These are phyloP conservation scores for Hypoxylon sp. DNA, from an alignment of 2,329 filamentous ascomycete species.

Conservation along the genomic window DNA sequence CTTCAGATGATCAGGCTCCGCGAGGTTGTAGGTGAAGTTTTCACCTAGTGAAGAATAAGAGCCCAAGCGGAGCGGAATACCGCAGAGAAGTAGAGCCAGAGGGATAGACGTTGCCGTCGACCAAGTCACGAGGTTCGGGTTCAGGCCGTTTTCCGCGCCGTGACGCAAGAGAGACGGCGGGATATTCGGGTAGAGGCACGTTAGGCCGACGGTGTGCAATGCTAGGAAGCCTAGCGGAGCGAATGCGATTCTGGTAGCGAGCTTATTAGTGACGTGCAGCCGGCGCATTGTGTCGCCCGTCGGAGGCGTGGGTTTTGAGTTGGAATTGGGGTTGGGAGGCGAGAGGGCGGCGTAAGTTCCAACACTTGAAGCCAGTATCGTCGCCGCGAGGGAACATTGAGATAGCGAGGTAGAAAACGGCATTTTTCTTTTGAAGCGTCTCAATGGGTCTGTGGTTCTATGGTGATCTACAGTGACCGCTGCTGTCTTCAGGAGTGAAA, in stretches of 20 bases:
- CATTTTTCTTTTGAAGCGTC: constrained; percentile 3
- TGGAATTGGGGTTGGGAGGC: constrained; percentile 55
- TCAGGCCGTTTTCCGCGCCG: constrained; percentile 54
- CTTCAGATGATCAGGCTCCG: constrained; percentile 61
- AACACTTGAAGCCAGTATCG: constrained; percentile 49
- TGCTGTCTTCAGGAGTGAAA: neutral
- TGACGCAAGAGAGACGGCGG: constrained; percentile 50
- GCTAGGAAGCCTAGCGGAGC: constrained; percentile 49
- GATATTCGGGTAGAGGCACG: constrained; percentile 43
- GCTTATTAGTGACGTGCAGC: constrained; percentile 50
- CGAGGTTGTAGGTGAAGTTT: constrained; percentile 69
- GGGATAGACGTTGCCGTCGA: constrained; percentile 56
- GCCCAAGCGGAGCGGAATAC: constrained; percentile 51
- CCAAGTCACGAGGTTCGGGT: constrained; percentile 56
- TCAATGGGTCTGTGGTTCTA: neutral
- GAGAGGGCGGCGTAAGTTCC: constrained; percentile 54
- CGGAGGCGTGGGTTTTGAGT: constrained; percentile 15
- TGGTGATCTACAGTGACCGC: neutral
- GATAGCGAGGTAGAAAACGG: constrained; percentile 15
- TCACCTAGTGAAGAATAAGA: constrained; percentile 63
- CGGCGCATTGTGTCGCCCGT: constrained; percentile 31
- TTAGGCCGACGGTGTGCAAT: constrained; percentile 45
- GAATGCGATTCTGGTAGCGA: constrained; percentile 44
- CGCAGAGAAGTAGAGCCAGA: constrained; percentile 54
- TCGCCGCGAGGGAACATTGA: constrained; percentile 37